A percentile compares a stretch with the other conserved stretches of the same genome.
Conservation (phyloP, 805 yeast species). For the Lipomyces mesembrius region DNA sequence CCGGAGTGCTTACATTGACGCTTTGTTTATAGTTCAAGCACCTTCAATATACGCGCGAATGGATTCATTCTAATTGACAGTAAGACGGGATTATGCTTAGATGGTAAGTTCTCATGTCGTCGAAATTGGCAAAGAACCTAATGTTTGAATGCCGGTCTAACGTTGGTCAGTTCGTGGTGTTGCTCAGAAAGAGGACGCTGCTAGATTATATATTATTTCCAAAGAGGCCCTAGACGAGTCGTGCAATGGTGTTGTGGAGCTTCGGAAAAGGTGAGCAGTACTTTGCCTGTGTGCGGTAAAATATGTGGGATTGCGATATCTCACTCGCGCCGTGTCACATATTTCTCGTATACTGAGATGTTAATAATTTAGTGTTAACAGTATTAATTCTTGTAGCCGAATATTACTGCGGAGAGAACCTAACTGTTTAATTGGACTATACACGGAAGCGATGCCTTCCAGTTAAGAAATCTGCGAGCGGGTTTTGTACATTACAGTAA, state of each 20-base stretch:
- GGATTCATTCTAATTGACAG: slow-evolving; percentile 32
- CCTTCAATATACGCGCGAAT: slow-evolving; percentile 12
- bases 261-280: slow-evolving; percentile 16
- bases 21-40: slow-evolving; percentile 14
- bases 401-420: slow-evolving; percentile 25
- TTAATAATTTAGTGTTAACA: background rate
- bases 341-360: background rate
- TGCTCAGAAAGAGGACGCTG: slow-evolving; percentile 29
- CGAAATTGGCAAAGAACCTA: background rate
- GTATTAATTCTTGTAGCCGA: slow-evolving; percentile 19
- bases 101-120: slow-evolving; percentile 19
- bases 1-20: background rate
- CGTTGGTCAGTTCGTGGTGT: slow-evolving; percentile 26
- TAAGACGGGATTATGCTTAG: slow-evolving; percentile 29
- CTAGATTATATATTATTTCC: slow-evolving; percentile 6
- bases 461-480: background rate
- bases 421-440: slow-evolving; percentile 33
- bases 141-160: background rate
- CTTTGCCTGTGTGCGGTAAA: background rate
- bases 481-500: background rate
- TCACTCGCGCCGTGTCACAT: background rate
- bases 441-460: slow-evolving; percentile 14
- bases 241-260: slow-evolving; percentile 24
- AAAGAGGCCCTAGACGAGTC: slow-evolving; percentile 9
- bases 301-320: background rate